These are phyloP conservation scores for Sporisorium graminicola DNA, from an alignment of 1,284 basidiomycete species.

Conservation along the genomic window DNA sequence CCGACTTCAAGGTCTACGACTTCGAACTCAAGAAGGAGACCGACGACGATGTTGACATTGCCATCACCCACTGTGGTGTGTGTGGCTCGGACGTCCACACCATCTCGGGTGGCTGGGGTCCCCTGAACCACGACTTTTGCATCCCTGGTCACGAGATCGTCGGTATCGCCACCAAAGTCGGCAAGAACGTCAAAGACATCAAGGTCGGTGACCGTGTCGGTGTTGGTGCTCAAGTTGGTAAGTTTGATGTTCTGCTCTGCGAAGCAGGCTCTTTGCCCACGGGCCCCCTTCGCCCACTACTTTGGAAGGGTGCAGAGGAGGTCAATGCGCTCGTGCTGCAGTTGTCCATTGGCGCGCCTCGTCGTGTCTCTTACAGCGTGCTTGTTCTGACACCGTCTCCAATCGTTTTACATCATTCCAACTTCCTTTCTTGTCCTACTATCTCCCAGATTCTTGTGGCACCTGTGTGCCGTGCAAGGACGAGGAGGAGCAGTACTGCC, in stretches of 20 bases:
- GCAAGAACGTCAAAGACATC: slow-evolving; percentile 74
- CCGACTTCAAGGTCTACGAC: slow-evolving; percentile 67
- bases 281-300: background rate
- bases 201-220: slow-evolving; percentile 78
- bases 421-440: background rate
- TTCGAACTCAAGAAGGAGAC: slow-evolving; percentile 66
- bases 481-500: slow-evolving; percentile 63
- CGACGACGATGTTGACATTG: slow-evolving; percentile 64
- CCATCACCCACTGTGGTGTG: slow-evolving; percentile 67
- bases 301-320: background rate
- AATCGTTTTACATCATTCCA: background rate
- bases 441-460: slow-evolving; percentile 31
- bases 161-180: slow-evolving; percentile 72
- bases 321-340: background rate
- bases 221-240: slow-evolving; percentile 75
- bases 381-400: background rate
- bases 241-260: background rate
- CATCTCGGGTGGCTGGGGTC: slow-evolving; percentile 67
- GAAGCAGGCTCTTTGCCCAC: too few relatives aligned
- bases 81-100: slow-evolving; percentile 64
- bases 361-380: background rate
- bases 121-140: slow-evolving; percentile 65
- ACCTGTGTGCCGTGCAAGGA: slow-evolving; percentile 74
- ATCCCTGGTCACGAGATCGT: slow-evolving; percentile 76
- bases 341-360: background rate